Base-by-base conservation (phyloP, 129 eudicot genomes). In the Centella asiatica region DNA sequence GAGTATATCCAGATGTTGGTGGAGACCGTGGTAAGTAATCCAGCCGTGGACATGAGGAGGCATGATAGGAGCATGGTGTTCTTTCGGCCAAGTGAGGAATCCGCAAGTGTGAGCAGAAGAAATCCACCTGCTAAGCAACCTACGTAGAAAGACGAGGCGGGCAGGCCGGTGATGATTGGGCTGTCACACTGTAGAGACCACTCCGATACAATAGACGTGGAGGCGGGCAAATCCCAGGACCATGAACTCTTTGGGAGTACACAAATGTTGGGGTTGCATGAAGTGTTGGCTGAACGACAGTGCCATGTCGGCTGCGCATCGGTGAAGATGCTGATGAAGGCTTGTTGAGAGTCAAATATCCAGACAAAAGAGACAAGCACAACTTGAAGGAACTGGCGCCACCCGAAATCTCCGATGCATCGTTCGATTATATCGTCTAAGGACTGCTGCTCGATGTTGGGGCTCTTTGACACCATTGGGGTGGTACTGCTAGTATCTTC, bases 301-400 rank as follows among this genome's bases (percentile, higher is more conserved):
- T 60, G 72, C 83, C 83, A 77, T 33, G 73, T 18, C 28, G 88
- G 84, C 3, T 62, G 32, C 0, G 88, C 79, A 24, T 82, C 84
- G 0, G 81, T 65, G 62, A 77, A 82, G 47, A 78, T 69, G 13
- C 71, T 78, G 71, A 82, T 78, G 74, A 82, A 82, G 44, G 65
- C 51, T 49, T 78, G 81, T 55, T 77, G 84, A 0, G 84, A 66
- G 22, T 78, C 88, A 57, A 78, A 82, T 22, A 60, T 45, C 62
- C 74, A 67, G 1, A 78, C 67, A 0, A 58, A 7, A 15, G 77
- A 70, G 3, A 68, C 57, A 2, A 79, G 64, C 4, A 57, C n/a
- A 58, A 57, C 72, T 40, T 79, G 77, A 4, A 79, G 34, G 19
- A 74, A 22, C 36, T 74, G 84, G 5, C 71, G n/a, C 67, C 69